Conservation (phyloP, 495 filamentous ascomycete genomes). For the Podospora comata region DNA sequence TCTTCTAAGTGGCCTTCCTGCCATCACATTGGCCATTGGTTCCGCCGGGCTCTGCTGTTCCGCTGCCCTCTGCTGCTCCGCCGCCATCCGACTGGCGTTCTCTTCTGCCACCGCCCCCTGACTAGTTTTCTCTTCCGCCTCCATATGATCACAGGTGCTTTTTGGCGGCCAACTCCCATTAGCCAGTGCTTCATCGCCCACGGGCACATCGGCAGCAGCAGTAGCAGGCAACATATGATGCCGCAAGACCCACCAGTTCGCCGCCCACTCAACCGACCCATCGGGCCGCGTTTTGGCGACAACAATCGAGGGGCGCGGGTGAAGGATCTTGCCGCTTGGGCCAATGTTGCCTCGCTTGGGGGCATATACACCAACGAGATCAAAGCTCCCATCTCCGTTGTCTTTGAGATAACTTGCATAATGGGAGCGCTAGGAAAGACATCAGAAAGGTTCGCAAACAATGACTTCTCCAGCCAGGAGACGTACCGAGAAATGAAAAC, state of each 20-base stretch:
- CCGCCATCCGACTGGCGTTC: no score
- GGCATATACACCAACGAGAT: conserved; percentile 21
- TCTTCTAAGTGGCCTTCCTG: no score
- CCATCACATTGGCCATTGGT: no score
- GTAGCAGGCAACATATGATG: neutral
- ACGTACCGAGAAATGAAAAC: conserved; percentile 29
- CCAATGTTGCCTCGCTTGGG: conserved; percentile 15
- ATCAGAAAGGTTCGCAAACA: neutral
- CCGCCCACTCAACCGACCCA: neutral
- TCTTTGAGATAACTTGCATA: conserved; percentile 32
- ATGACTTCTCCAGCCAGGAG: neutral
- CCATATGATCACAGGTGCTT: neutral
- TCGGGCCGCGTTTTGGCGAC: conserved; percentile 12
- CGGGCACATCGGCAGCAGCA: neutral
- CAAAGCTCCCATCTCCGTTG: conserved; percentile 39
- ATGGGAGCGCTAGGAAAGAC: conserved; percentile 22
- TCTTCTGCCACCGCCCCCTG: neutral
- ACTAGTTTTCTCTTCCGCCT: neutral
- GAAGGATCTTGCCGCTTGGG: conserved; percentile 15
- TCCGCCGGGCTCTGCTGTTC: neutral
- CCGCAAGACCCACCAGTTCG: neutral
- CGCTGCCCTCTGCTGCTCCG: neutral
- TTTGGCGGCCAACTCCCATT: neutral
- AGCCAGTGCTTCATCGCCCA: neutral
- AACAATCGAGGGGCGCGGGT: conserved; percentile 18